A percentile compares a stretch with the other conserved stretches of the same genome.
phyloP scores from a whole-genome alignment of 1,139 yeast genomes.

The Geotrichum europaeum region DNA sequence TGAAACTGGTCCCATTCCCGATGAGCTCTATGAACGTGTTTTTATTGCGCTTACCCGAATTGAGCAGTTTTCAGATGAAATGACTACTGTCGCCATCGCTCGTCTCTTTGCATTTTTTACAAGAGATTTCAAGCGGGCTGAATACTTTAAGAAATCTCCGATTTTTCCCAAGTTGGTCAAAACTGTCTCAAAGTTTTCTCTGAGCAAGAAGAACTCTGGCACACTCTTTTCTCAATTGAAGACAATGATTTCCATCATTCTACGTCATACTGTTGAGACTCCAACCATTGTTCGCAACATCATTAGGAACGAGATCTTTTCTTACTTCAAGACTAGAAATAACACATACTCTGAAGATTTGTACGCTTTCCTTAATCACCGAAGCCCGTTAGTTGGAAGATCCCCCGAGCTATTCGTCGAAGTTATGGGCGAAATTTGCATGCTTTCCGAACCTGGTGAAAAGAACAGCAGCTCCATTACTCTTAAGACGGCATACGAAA shows the following conservation, averaged over 20 bases:
- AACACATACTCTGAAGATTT: slow-evolving; percentile 41
- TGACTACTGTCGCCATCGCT: slow-evolving; percentile 47
- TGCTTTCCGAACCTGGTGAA: slow-evolving; percentile 27
- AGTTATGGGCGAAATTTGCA: slow-evolving; percentile 39
- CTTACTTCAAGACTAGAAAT: slow-evolving; percentile 37
- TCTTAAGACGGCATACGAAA: slow-evolving; percentile 27
- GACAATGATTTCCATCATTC: slow-evolving; percentile 38
- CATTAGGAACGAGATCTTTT: slow-evolving; percentile 37
- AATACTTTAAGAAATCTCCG: slow-evolving; percentile 42
- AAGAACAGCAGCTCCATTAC: slow-evolving; percentile 27
- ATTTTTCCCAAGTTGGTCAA: slow-evolving; percentile 35
- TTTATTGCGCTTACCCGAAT: slow-evolving; percentile 42
- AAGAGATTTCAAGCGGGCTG: slow-evolving; percentile 40
- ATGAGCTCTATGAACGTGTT: slow-evolving; percentile 34
- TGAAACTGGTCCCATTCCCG: slow-evolving; percentile 28
- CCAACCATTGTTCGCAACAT: slow-evolving; percentile 44
- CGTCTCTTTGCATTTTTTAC: slow-evolving; percentile 52
- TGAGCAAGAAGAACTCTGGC: slow-evolving; percentile 6
- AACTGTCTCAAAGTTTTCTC: slow-evolving; percentile 28
- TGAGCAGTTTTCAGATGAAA: slow-evolving; percentile 39
- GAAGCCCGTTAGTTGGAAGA: slow-evolving; percentile 52
- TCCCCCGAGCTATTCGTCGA: slow-evolving; percentile 52
- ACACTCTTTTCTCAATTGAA: slow-evolving; percentile 30
- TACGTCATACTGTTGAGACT: slow-evolving; percentile 69
- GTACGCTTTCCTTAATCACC: slow-evolving; percentile 48